These are phyloP conservation scores for Mycena sanguinolenta DNA, from an alignment of 768 basidiomycete species.

Conservation along the genomic window DNA sequence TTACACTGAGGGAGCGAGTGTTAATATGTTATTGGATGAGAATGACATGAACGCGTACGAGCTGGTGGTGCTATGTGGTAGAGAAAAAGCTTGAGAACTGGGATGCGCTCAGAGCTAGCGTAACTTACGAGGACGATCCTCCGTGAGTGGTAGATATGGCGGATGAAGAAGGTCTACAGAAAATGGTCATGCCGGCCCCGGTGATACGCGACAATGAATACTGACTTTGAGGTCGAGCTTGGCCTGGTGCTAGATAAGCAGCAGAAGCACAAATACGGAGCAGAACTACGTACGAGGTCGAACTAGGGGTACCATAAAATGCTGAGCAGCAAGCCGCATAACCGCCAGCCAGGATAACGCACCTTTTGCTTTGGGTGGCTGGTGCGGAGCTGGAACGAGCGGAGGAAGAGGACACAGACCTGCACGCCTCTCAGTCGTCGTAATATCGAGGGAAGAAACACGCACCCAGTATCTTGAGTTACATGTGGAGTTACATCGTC, in stretches of 20 bases:
- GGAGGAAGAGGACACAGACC: not conserved
- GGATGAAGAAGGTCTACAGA: not conserved
- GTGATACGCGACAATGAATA: not conserved
- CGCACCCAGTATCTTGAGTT: not conserved
- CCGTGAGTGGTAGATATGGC: not conserved
- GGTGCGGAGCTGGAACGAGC: not conserved
- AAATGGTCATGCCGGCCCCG: not conserved
- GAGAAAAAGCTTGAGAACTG: not conserved
- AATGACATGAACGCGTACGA: not conserved
- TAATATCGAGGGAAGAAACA: not conserved
- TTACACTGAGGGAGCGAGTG: not conserved
- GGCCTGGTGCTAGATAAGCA: not conserved
- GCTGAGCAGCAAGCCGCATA: not conserved
- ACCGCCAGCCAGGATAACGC: not conserved
- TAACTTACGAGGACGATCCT: conserved; percentile 19
- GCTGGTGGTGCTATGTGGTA: not conserved
- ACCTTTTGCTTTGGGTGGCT: not conserved
- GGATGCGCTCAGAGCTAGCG: not conserved
- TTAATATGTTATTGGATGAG: not conserved
- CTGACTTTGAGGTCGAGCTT: conserved; percentile 2
- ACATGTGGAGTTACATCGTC: conserved; percentile 2
- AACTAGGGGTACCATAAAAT: not conserved
- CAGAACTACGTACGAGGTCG: conserved; percentile 2
- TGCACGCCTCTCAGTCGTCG: not conserved
- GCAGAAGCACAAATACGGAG: not conserved